These are phyloP conservation scores for Phytophthora nicotianae DNA, from an alignment of 352 stramenopile genomes.

Conservation along the genomic window DNA sequence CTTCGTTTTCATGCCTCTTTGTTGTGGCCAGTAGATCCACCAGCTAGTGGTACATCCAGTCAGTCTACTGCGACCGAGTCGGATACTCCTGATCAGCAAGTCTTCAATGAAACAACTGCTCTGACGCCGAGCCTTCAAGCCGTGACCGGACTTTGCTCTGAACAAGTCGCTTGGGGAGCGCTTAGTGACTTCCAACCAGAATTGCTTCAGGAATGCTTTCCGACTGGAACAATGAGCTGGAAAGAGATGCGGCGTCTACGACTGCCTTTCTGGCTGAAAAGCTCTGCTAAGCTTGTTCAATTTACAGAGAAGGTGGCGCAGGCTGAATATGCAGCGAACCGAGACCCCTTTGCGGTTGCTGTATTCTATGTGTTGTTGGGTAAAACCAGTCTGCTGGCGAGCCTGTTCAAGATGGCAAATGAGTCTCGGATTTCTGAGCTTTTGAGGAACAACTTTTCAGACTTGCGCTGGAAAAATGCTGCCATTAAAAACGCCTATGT, in stretches of 20 bases:
- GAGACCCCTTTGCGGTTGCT: constrained; percentile 84
- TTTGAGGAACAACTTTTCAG: constrained; percentile 81
- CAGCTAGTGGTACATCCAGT: neutral
- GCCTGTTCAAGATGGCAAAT: constrained; percentile 84
- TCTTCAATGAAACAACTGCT: constrained; percentile 4
- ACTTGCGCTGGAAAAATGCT: constrained; percentile 84
- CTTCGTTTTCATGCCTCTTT: constrained; percentile 77
- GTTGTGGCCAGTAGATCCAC: constrained; percentile 55
- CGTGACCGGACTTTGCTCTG: constrained; percentile 66
- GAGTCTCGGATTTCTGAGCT: constrained; percentile 83
- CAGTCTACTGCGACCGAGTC: neutral
- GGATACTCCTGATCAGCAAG: constrained; percentile 4
- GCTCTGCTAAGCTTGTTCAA: constrained; percentile 50
- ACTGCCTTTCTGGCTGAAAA: constrained; percentile 83
- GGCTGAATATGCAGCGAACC: constrained; percentile 69
- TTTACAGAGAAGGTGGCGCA: constrained; percentile 80
- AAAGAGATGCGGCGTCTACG: constrained; percentile 68
- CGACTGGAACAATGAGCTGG: constrained; percentile 54
- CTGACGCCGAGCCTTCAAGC: neutral
- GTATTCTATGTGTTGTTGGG: constrained; percentile 88
- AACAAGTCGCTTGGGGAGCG: constrained; percentile 77
- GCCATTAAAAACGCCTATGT: constrained; percentile 92
- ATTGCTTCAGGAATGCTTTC: constrained; percentile 78
- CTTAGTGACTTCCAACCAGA: constrained; percentile 71
- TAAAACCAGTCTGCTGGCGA: constrained; percentile 83